Evolutionary conservation across 371 early-diverging fungal species (phyloP).

Genomic region (Funneliformis caledonium): DNA sequence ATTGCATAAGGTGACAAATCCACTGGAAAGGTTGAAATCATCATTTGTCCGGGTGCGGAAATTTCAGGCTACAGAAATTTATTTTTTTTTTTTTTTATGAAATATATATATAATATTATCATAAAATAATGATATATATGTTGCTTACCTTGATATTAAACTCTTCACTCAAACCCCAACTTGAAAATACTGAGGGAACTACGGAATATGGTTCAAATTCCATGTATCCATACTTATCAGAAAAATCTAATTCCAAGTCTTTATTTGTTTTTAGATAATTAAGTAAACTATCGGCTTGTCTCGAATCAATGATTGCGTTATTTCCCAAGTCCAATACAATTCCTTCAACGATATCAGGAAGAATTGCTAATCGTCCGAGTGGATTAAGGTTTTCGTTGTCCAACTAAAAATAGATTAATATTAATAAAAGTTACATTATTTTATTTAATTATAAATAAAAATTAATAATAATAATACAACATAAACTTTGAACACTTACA

Average conservation of each 20-base stretch:
- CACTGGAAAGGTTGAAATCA: constrained; percentile 70
- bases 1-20: constrained; percentile 57
- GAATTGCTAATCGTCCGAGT: not conserved
- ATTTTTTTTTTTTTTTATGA: not conserved
- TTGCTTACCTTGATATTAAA: constrained; percentile 52
- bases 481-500: not conserved
- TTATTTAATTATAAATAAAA: no score
- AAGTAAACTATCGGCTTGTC: not conserved
- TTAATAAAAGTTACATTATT: no score
- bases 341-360: not conserved
- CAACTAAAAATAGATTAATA: not conserved
- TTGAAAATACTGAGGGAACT: constrained; percentile 57
- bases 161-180: constrained; percentile 75
- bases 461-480: no score
- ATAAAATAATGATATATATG: no score
- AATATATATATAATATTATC: not conserved
- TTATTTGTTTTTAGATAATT: not conserved
- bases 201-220: constrained; percentile 50
- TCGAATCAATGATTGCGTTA: not conserved
- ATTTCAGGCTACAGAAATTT: constrained; percentile 58
- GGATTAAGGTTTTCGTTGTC: not conserved
- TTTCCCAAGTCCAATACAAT: no score
- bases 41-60: constrained; percentile 73
- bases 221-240: constrained; percentile 15
- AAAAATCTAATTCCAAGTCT: constrained; percentile 19